These are phyloP conservation scores for Syzygium oleosum DNA, from an alignment of 345 rosid species.

Conservation along the genomic window DNA sequence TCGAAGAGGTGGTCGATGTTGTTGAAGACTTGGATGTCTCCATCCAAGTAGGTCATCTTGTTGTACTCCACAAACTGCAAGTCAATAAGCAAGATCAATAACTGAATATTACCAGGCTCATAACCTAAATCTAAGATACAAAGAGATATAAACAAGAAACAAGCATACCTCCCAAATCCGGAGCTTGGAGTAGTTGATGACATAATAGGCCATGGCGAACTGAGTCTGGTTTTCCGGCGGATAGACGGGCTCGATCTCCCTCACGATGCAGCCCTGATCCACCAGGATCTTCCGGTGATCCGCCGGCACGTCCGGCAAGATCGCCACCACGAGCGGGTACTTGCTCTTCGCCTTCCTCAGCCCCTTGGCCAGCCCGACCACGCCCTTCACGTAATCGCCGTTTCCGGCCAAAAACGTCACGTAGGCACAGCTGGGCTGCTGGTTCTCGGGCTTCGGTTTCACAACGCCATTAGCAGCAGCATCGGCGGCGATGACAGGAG, in stretches of 20 bases:
- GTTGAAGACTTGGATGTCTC: conserved; percentile 32
- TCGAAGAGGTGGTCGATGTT: conserved; percentile 36
- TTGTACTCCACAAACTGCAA: conserved; percentile 27
- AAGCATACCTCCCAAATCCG: conserved; percentile 33
- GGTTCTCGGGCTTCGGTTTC: not conserved
- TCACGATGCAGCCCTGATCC: conserved; percentile 25
- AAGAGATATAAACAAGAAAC: not conserved
- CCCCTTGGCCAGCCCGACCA: conserved; percentile 38
- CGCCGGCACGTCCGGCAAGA: conserved; percentile 31
- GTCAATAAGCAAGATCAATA: not conserved
- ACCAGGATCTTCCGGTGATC: conserved; percentile 28
- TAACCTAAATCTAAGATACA: not conserved
- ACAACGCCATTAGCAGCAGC: not conserved
- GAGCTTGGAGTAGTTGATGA: conserved; percentile 40
- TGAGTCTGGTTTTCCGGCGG: conserved; percentile 18
- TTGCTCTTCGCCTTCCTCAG: conserved; percentile 26
- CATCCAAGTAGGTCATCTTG: conserved; percentile 33
- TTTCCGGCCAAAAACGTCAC: conserved; percentile 20
- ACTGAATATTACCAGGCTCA: not conserved
- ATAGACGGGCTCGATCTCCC: conserved; percentile 30
- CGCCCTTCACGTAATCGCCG: conserved; percentile 31
- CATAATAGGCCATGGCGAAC: conserved; percentile 13
- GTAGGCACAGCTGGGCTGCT: conserved; percentile 14
- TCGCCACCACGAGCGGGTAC: conserved; percentile 32
- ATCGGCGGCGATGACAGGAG: not conserved